Evolutionary conservation across 805 yeast genomes (phyloP).

Genomic region (Candida sithepensis): DNA sequence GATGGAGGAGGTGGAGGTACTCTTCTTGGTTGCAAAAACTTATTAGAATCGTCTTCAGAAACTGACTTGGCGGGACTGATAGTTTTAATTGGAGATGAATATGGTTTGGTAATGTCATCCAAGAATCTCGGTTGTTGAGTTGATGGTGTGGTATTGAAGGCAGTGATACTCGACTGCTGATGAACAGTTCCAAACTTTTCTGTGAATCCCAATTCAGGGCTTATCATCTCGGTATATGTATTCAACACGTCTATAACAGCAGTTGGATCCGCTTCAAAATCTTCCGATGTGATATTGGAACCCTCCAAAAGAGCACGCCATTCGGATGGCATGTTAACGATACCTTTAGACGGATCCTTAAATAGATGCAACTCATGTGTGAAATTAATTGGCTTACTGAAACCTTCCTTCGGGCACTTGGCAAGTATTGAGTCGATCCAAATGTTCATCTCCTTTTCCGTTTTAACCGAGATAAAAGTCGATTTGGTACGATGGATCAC

Average conservation of each 20-base stretch:
- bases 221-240: conserved; percentile 43
- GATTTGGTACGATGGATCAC: conserved; percentile 64
- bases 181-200: conserved; percentile 10
- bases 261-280: conserved; percentile 59
- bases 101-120: conserved; percentile 32
- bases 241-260: conserved; percentile 62
- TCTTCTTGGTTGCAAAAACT: conserved; percentile 31
- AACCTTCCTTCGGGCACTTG: conserved; percentile 62
- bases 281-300: conserved; percentile 58
- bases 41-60: conserved; percentile 12
- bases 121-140: conserved; percentile 13
- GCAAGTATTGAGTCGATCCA: conserved; percentile 90
- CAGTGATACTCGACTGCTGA: conserved; percentile 1
- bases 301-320: conserved; percentile 55
- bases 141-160: conserved; percentile 6
- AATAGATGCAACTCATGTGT: conserved; percentile 92
- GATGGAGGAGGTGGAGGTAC: conserved; percentile 36
- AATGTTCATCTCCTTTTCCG: conserved; percentile 74
- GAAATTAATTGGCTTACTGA: conserved; percentile 90
- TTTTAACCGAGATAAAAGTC: conserved; percentile 69
- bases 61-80: background rate
- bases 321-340: conserved; percentile 44
- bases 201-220: conserved; percentile 36
- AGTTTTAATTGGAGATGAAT: conserved; percentile 13
- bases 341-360: conserved; percentile 72